Percentiles rank a stretch among this genome's conserved stretches.
Conservation (phyloP, 345 rosid genomes). For the Salix suchowensis region DNA sequence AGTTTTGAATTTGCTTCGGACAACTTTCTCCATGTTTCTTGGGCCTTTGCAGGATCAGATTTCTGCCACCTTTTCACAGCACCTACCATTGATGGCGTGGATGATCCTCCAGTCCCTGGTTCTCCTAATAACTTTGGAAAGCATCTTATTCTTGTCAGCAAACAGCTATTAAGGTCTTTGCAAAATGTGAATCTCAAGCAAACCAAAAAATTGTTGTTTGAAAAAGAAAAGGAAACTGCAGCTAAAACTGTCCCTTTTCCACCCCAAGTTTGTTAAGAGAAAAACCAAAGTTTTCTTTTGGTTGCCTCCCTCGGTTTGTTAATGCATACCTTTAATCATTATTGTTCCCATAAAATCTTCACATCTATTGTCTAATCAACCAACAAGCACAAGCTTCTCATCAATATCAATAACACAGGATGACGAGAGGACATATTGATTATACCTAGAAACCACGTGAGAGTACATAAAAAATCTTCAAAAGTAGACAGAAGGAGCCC, state of each 20-base stretch:
- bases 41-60: conserved; percentile 72
- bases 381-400: background rate
- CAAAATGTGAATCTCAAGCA: background rate
- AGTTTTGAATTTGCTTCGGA: conserved; percentile 70
- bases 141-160: conserved; percentile 15
- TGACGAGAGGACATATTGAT: background rate
- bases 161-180: background rate
- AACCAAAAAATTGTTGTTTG: background rate
- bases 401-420: conserved; percentile 2
- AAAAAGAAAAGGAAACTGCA: background rate
- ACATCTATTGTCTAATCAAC: background rate
- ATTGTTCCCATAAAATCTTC: background rate
- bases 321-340: background rate
- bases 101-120: conserved; percentile 96
- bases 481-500: background rate
- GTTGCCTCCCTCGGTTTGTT: background rate
- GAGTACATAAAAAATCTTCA: background rate
- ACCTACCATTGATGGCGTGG: conserved; percentile 97
- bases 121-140: conserved; percentile 73
- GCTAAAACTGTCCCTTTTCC: background rate
- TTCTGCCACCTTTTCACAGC: conserved; percentile 95
- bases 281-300: background rate
- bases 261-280: background rate
- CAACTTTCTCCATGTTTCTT: conserved; percentile 73
- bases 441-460: background rate